Base-by-base conservation (phyloP, 2,329 filamentous ascomycete species). In the Penicillium sp. region DNA sequence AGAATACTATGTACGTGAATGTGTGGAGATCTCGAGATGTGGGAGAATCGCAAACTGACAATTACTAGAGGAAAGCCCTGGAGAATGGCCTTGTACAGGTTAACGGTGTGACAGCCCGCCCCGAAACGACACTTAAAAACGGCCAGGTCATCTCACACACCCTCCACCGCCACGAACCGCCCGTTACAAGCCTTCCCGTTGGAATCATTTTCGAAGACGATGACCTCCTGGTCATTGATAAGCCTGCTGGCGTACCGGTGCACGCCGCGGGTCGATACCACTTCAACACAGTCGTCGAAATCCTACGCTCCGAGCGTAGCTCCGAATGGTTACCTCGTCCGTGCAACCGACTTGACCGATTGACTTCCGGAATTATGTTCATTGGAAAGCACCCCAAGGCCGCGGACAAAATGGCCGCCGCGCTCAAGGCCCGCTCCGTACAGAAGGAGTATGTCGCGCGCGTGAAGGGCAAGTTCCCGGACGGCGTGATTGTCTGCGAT, bases 361-460 rank as follows among this genome's bases (percentile, higher is more conserved):
- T 99, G 67, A 99, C 94, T 0, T 96, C 91, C 66, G 94, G 94
- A 48, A 90, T 99, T 71, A 97, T 99, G 93, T 99, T 99, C 74
- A 87, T 99, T 66, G 94, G 89, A 29, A 99, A 99, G 77, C 87
- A 90, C 61, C 82, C 87, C 38, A 84, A 86, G 68, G 90, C 90
- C 0, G 93, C 94, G 0, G 91, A 93, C 62, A 81, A 81, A 33
- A 82, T 99, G 64, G 86, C 87, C 53, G 78, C 82, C 41, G 89
- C 96, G 73, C 90, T 99, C 57, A 84, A 86, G 64, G 84, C 83
- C 5, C 84, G 94, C 36, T 93, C 88, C 0, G 90, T 99, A 38
- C 87, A 91, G 66, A 99, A 99, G 73, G 94, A 99, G 74, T 99
- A 99, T 69, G 81, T 99, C 25, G 93, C 93, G 3, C 84, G 94